Base-by-base conservation (phyloP, 768 basidiomycete genomes). In the Russula emetica region DNA sequence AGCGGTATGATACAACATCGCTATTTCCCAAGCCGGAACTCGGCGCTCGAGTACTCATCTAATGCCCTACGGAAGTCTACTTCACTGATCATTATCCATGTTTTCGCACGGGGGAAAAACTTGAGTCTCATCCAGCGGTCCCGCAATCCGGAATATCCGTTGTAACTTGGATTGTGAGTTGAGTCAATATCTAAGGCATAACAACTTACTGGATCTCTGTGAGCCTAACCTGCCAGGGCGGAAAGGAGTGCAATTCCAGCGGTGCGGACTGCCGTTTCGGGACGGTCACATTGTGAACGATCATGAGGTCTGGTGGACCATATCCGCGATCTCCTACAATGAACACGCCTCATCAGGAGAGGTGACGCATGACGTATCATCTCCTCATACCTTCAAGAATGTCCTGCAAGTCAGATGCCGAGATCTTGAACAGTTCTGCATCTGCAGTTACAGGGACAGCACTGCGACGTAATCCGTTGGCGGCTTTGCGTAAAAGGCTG, bases 141-240 rank as follows among this genome's bases (percentile, higher is more conserved):
- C 40, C 62, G 26, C 40, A 61, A 34, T 22, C 54, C 51, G 7
- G 28, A 24, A 8, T 45, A 60, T n/a, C 62, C 63, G 32, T 68
- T 64, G 63, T 71, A 66, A 58, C 73, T 75, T 51, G 30, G 45
- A 13, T 36, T 26, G n/a, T 42, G 24, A 30, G n/a, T 16, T 34
- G 28, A 54, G 50, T 10, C 60, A 52, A 26, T 22, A 13, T 40
- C 55, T 30, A 52, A 69, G 30, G 34, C 6, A n/a, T 54, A 38
- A 26, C 52, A 13, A 75, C 87, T 74, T 71, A 92, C 91, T 85
- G 80, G 64, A 93, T 85, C 73, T 93, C 91, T 51, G 88, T 89
- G 47, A 93, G 75, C 60, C 86, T 78, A n/a, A 85, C 83, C 69
- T 93, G 91, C 90, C 91, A 93, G 18, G 91, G 91, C 20, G 91